These are phyloP conservation scores for Sphenostylis stenocarpa DNA, from an alignment of 306 rosid species.

Conservation along the genomic window DNA sequence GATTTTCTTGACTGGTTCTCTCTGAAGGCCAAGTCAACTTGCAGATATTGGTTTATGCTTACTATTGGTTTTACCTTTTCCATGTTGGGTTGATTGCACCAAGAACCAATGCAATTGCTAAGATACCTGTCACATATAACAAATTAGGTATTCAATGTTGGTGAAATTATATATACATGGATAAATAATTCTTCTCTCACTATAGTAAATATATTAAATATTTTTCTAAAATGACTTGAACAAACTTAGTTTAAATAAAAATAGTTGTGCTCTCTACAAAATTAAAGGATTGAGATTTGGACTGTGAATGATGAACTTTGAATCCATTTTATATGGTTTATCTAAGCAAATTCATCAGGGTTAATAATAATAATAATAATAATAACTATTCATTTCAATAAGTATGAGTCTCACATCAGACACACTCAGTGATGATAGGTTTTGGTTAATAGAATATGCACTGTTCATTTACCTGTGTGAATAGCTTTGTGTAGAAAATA, in stretches of 20 bases:
- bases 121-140: background rate
- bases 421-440: background rate
- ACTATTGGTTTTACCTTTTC: background rate
- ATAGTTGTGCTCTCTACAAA: too few species aligned
- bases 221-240: too few species aligned
- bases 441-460: constrained; percentile 2
- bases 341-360: too few species aligned
- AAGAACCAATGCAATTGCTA: too few species aligned
- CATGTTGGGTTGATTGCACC: background rate
- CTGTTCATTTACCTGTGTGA: constrained; percentile 31
- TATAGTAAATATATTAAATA: too few species aligned
- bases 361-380: background rate
- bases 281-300: too few species aligned
- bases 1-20: background rate
- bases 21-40: background rate
- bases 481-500: background rate
- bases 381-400: constrained; percentile 19
- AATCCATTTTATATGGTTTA: too few species aligned
- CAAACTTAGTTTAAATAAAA: too few species aligned
- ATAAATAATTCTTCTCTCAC: too few species aligned
- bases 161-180: background rate
- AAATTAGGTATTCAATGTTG: background rate
- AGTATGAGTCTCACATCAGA: constrained; percentile 30
- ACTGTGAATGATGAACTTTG: too few species aligned
- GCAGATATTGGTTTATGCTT: background rate